These are phyloP conservation scores for Leucaena leucocephala DNA, from an alignment of 306 rosid genomes.

Conservation along the genomic window DNA sequence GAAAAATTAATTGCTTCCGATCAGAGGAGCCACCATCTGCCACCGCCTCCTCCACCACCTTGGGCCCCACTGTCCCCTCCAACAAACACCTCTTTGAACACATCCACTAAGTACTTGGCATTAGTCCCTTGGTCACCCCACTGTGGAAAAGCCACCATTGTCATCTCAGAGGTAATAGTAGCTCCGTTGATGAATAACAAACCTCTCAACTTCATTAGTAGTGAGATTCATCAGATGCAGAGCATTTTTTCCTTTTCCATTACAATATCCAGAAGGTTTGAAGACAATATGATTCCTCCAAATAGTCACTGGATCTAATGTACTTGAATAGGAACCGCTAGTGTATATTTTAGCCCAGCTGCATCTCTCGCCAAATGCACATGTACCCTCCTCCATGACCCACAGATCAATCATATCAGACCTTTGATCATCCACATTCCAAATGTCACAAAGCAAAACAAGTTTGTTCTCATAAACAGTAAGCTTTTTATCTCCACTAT, in stretches of 20 bases:
- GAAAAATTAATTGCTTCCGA: conserved; percentile 1
- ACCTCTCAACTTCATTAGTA: background rate
- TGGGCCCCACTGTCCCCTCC: conserved; percentile 40
- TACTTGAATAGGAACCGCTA: background rate
- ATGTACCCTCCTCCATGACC: background rate
- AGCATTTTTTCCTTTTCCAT: background rate
- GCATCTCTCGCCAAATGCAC: background rate
- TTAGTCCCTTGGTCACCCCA: conserved; percentile 68
- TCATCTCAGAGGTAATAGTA: conserved; percentile 47
- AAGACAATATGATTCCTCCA: no score
- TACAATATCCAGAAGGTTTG: no score
- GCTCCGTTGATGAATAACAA: conserved; percentile 29
- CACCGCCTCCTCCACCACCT: conserved; percentile 32
- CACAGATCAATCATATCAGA: background rate
- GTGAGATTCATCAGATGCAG: background rate
- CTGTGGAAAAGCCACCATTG: conserved; percentile 45
- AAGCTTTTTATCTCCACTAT: background rate
- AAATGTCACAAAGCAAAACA: background rate
- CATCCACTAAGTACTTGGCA: no score
- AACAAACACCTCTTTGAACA: conserved; percentile 40
- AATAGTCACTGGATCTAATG: background rate
- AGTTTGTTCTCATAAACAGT: background rate
- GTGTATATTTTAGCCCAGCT: background rate
- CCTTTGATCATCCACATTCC: background rate
- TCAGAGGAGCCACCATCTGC: conserved; percentile 54